Base-by-base conservation (phyloP, 2,329 filamentous ascomycete species). In the Colletotrichum nymphaeae region DNA sequence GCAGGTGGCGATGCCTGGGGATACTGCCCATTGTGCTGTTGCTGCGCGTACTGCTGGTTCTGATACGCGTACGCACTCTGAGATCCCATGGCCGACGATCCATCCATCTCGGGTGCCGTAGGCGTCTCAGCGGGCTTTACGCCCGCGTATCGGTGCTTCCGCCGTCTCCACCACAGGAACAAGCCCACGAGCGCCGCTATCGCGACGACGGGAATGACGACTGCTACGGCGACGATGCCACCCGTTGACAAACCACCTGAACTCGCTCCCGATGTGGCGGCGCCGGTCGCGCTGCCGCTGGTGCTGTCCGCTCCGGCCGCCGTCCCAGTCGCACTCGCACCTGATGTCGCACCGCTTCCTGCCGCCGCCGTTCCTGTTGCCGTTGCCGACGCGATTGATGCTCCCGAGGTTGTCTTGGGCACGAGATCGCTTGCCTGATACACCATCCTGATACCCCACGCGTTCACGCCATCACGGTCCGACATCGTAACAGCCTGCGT, bases 381-480 rank as follows among this genome's bases (percentile, higher is more conserved):
- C 5, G 46, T 42, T 7, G 32, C 19, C n/a, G 30, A 12, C 22
- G 67, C 24, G 1, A n/a, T 19, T 2, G 52, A 57, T 53, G 42
- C 30, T 5, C 26, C 37, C 26, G 42, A 60, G 2, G 69, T 67
- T 2, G 55, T 35, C 32, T 69, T 55, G 2, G 69, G 14, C 3
- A 66, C 24, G 14, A 77, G 14, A 28, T 79, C 78, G 9, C 70
- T 77, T 16, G 73, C 64, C 57, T 79, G 75, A 52, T 78, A 76
- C 24, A 79, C 76, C 78, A 79, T 79, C 30, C 78, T 72, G 9
- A 79, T 72, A 12, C 78, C 78, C 22, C 69, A 78, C 2, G 77
- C 78, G 32, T 78, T 76, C 12, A 79, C 65, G 1, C 77, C 76
- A 8, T 68, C 75, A 0, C 75, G 71, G 26, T 57, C 59, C 35